Evolutionary conservation across 192 early-diverging fungal genomes (phyloP).

Genomic region (Pilaira anomala): DNA sequence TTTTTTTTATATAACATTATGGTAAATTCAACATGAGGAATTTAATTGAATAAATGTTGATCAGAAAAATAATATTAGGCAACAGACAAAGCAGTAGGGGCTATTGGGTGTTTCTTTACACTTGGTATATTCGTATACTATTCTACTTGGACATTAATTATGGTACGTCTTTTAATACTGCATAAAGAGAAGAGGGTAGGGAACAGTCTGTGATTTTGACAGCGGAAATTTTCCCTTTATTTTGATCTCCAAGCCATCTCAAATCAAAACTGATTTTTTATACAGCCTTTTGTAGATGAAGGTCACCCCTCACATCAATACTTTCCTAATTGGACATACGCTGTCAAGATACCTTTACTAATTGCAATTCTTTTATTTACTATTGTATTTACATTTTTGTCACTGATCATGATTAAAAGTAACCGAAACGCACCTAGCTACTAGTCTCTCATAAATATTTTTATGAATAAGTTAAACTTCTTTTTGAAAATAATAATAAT

Average conservation of each 20-base stretch:
- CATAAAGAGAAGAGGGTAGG: too few species aligned
- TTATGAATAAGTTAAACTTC: too few species aligned
- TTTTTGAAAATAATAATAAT: too few species aligned
- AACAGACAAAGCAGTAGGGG: constrained; percentile 83
- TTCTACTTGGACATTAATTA: constrained; percentile 84
- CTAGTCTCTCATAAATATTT: too few species aligned
- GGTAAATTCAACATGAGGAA: too few species aligned
- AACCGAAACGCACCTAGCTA: constrained; percentile 13
- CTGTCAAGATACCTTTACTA: constrained; percentile 81
- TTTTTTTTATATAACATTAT: too few species aligned
- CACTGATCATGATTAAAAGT: constrained; percentile 82
- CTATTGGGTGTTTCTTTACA: constrained; percentile 64
- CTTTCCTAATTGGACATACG: constrained; percentile 82
- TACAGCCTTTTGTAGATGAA: constrained; percentile 81
- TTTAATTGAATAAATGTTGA: too few species aligned
- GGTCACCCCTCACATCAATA: constrained; percentile 70
- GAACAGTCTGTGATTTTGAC: too few species aligned
- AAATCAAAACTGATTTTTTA: neutral
- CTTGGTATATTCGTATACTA: constrained; percentile 83
- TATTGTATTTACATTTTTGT: constrained; percentile 74
- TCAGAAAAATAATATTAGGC: neutral
- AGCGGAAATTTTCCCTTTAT: too few species aligned
- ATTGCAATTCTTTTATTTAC: constrained; percentile 77
- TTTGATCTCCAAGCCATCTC: neutral
- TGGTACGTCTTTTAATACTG: constrained; percentile 69